Evolutionary conservation across 306 rosid species (phyloP), one percentile per base, ranked within the genome.

Genomic region (Begonia fuchsioides): DNA sequence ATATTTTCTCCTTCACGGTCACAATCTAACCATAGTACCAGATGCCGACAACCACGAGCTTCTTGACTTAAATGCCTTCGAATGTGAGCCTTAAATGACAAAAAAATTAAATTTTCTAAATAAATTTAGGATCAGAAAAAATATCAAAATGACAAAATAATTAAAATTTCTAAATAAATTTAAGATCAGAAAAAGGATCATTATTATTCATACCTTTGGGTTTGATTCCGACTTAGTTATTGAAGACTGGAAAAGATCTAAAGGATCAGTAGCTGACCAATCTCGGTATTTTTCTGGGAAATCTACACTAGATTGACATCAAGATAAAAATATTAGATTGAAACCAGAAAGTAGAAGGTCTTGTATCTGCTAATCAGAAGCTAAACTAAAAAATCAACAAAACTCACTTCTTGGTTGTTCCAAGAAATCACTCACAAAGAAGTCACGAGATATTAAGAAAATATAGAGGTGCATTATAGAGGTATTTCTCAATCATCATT

Each of bases 1-100:
- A 88, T 83, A 62, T 83, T 88, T 74, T 88, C 96, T 59, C 96
- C 96, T 74, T 88, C 96, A 40, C 96, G 93, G 39, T 88, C 96
- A 67, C 96, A 83, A 67, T 88, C 96, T 73, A 88, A 66, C 96
- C 96, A 88, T 57, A 88, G 63, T 38, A 88, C 95, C 82, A 88
- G 60, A 75, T 70, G 56, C 66, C 57, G 75, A 68, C 79, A 88
- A 32, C 86, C 93, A 53, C 90, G 95, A 38, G 96, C 88, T 81
- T 83, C 96, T 76, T 82, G 93, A 62, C 68, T 78, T 53, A 88
- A 72, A 74, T 88, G 95, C 61, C 76, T 79, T 63, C 80, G 63
- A 47, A 88, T 88, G 65, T 78, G 96, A 3, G 95, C 95, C 96
- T 88, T 52, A 17, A 56, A 58, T 52, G 43, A 44, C 53, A 67